phyloP scores from a whole-genome alignment of 768 basidiomycete species.

The Tulasnella sp. region DNA sequence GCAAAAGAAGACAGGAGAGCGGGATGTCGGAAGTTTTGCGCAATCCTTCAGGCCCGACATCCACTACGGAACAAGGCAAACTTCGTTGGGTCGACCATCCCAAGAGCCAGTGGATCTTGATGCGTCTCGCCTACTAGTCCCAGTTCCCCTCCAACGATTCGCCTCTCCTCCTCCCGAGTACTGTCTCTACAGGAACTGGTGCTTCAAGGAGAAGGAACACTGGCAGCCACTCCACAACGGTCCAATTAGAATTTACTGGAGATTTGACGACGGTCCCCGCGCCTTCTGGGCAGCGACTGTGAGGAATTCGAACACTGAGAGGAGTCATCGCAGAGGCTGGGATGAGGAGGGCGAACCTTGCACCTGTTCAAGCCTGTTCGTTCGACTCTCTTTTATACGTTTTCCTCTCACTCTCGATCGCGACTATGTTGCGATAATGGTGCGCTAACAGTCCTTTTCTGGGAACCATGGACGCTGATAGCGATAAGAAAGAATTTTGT shows the following conservation, averaged over 20 bases:
- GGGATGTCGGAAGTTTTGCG: neutral
- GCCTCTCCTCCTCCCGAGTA: neutral
- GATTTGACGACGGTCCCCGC: neutral
- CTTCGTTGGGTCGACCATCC: neutral
- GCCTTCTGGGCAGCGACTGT: neutral
- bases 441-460: neutral
- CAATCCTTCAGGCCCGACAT: neutral
- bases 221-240: neutral
- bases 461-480: neutral
- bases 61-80: neutral
- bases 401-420: neutral
- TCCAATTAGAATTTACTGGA: neutral
- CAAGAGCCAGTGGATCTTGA: neutral
- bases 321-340: neutral
- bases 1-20: constrained; percentile 2
- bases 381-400: neutral
- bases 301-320: neutral
- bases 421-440: neutral
- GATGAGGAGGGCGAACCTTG: constrained; percentile 4
- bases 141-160: neutral
- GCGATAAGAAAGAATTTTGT: neutral
- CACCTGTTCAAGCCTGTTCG: neutral
- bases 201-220: neutral
- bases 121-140: neutral
- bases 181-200: neutral